Base-by-base conservation (phyloP, 2,329 filamentous ascomycete species). In the Ceratocystis albifundus region DNA sequence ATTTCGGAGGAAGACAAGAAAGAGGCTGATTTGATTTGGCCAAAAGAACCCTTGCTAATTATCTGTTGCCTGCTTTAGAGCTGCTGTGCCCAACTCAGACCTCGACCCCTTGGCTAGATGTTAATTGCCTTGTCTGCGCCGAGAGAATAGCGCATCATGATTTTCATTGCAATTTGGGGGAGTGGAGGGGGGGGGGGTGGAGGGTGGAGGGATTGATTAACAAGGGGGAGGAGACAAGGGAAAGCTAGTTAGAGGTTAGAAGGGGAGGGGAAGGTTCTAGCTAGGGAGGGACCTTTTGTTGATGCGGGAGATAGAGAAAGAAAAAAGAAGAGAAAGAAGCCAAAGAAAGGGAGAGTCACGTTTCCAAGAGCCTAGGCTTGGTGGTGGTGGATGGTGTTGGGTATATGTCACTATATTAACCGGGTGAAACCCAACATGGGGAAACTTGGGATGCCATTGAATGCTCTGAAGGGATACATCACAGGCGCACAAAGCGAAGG, bases 91-190 rank as follows among this genome's bases (percentile, higher is more conserved):
- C 8, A 10, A 25, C 48, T 20, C n/a, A 2, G 12, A 22, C 48
- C 45, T 48, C 17, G 5, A n/a, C 20, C 17, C 45, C 46, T 48
- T 48, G 17, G 17, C n/a, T 48, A n/a, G 46, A n/a, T 48, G 46
- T 28, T n/a, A 5, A 12, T 28, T 28, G 25, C 55, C 55, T 59
- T 32, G 30, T 30, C 15, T 1, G 28, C 8, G 30, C 55, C 28
- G 55, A 36, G 55, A 59, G 55, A 36, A 36, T 30, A 59, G 3
- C 20, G 22, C 48, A 59, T 59, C 28, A 59, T 59, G 28, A 36
- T 59, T 59, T 59, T 59, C 55, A 59, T 36, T 59, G 55, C 55
- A 59, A 59, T 32, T 59, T 59, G 15, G 15, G 48, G 48, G 48
- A 12, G 7, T 17, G 46, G 46, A 17, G 46, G 46, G 10, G 8